Evolutionary conservation across 2,329 filamentous ascomycete species (phyloP).

Genomic region (Neofusicoccum cordaticola): DNA sequence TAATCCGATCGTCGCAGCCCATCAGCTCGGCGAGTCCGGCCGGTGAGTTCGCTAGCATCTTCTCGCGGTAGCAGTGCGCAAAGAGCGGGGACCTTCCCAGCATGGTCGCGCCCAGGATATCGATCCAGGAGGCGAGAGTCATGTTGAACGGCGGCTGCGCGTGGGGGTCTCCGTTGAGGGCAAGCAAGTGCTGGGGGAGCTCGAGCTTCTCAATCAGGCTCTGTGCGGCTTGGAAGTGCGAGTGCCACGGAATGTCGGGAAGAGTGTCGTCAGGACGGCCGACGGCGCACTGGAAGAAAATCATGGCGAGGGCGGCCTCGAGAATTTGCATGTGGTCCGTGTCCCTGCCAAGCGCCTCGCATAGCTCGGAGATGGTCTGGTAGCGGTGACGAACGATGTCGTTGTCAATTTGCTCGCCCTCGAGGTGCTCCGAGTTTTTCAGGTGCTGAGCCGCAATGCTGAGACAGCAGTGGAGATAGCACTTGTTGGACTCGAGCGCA

Average conservation of each 20-base stretch:
- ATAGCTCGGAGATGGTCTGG: constrained; percentile 81
- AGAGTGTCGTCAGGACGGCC: constrained; percentile 80
- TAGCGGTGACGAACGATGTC: constrained; percentile 93
- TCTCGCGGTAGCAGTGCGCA: constrained; percentile 91
- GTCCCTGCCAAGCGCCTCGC: constrained; percentile 75
- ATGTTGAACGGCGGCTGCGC: constrained; percentile 84
- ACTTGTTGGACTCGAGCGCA: constrained; percentile 85
- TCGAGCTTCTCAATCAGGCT: constrained; percentile 83
- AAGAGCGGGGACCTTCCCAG: constrained; percentile 80
- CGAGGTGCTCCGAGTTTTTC: constrained; percentile 69
- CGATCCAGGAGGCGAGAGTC: constrained; percentile 91
- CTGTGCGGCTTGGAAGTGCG: constrained; percentile 90
- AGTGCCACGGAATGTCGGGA: constrained; percentile 92
- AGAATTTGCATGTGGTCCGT: constrained; percentile 83
- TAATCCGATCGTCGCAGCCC: constrained; percentile 95
- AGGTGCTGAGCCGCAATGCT: constrained; percentile 90
- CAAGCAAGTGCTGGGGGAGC: constrained; percentile 66
- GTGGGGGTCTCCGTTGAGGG: constrained; percentile 55
- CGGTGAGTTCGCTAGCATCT: constrained; percentile 66
- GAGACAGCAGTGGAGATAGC: constrained; percentile 92
- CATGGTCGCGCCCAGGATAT: constrained; percentile 94
- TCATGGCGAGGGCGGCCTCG: constrained; percentile 89
- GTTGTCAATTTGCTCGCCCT: constrained; percentile 73
- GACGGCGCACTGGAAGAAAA: constrained; percentile 93
- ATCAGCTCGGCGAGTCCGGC: constrained; percentile 88